Base-by-base conservation (phyloP, 2,329 filamentous ascomycete species). In the Fusarium sp. region DNA sequence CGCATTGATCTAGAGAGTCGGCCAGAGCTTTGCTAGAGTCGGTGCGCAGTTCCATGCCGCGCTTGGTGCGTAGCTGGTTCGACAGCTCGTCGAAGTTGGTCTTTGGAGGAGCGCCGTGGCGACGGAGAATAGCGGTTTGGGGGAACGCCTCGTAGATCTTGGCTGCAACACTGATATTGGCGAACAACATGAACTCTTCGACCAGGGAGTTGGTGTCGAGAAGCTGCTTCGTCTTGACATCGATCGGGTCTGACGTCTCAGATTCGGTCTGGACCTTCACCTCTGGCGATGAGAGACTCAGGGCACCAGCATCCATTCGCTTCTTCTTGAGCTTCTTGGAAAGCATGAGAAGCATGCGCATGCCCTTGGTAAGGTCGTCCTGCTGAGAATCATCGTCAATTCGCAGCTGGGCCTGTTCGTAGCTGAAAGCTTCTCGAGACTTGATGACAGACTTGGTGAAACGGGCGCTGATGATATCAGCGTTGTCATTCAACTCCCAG, bases 401-500 rank as follows among this genome's bases (percentile, higher is more conserved):
- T 62, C 95, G 89, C 51, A 97, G 84, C 79, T 99, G 96, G 39
- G 96, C 97, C 78, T 96, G 91, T 81, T 99, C 95, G 82, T 99
- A 99, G 83, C 93, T 97, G 82, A 99, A 99, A 5, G 95, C 96
- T 81, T 98, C 95, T 67, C 94, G 90, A 26, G 95, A 98, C 76
- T 94, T 92, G 79, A 99, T 99, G 63, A 99, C 96, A 4, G 96
- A 98, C 81, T 99, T 99, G 34, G 94, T 97, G 82, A 98, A 99
- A 55, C 91, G 86, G n/a, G 91, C 88, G 58, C 86, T 92, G 58
- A 98, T 88, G 57, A 98, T 92, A 55, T 98, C 92, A 7, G 94
- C 96, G 61, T 95, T 87, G 19, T 91, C 84, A 24, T 93, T 92
- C 72, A 99, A 85, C 80, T 99, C 95, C 96, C 96, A 96, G 21